Evolutionary conservation across 345 rosid species (phyloP).

Genomic region (Eucalyptus sideroxylon): DNA sequence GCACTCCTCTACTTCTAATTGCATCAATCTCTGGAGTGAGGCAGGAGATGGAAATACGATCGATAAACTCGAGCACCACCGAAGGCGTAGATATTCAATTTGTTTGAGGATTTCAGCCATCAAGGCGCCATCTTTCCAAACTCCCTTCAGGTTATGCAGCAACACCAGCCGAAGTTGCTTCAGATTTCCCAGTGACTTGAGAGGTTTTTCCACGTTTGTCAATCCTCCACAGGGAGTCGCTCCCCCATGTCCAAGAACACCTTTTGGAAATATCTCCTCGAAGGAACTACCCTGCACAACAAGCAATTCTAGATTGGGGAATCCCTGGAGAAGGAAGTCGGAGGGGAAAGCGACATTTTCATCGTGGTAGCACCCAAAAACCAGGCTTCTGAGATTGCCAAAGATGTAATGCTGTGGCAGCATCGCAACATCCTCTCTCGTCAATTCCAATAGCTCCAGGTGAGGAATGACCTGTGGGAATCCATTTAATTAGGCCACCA

Average conservation of each 20-base stretch:
- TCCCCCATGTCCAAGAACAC: not conserved
- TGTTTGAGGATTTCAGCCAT: too few species aligned
- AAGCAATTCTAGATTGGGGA: rapidly evolving
- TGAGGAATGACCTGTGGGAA: not conserved
- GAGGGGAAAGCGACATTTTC: not conserved
- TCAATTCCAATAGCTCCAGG: rapidly evolving
- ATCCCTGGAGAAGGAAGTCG: rapidly evolving
- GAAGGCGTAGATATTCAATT: rapidly evolving
- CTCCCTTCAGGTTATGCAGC: too few species aligned
- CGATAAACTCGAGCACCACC: rapidly evolving
- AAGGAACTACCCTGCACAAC: rapidly evolving
- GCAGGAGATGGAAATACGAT: too few species aligned
- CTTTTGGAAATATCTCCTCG: not conserved
- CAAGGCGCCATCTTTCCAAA: too few species aligned
- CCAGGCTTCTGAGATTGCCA: rapidly evolving
- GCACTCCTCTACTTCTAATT: rapidly evolving
- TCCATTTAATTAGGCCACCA: not conserved
- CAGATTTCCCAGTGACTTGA: too few species aligned
- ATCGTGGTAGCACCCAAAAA: rapidly evolving
- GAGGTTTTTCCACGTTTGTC: rapidly evolving
- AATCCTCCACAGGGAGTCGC: not conserved
- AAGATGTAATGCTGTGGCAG: not conserved
- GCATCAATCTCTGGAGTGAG: rapidly evolving
- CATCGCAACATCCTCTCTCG: not conserved
- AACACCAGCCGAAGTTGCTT: too few species aligned